These are phyloP conservation scores for Neonectria magnoliae DNA, from an alignment of 2,329 filamentous ascomycete genomes.

Conservation along the genomic window DNA sequence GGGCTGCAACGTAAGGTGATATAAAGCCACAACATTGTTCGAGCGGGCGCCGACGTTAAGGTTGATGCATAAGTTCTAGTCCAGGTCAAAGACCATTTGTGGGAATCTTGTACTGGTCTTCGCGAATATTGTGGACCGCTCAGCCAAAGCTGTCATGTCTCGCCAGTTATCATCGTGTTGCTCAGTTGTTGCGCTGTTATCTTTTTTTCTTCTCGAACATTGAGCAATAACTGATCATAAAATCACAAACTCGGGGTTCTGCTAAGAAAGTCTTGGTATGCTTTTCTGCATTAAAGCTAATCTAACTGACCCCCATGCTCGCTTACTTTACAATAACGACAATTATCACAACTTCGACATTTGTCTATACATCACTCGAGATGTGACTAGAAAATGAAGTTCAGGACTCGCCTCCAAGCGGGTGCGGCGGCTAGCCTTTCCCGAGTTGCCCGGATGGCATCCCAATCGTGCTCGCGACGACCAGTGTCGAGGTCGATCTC, in stretches of 20 bases:
- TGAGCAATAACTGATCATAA: neutral
- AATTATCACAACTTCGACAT: neutral
- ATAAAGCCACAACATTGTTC: too few species aligned
- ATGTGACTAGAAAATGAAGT: conserved; percentile 42
- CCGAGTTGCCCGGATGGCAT: conserved; percentile 61
- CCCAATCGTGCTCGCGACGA: conserved; percentile 71
- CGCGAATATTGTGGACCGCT: too few species aligned
- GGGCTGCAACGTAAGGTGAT: too few species aligned
- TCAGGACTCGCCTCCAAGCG: conserved; percentile 53
- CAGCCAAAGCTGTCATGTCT: too few species aligned
- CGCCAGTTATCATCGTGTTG: too few species aligned
- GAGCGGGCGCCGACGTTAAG: too few species aligned
- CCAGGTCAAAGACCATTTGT: too few species aligned
- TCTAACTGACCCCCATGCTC: neutral
- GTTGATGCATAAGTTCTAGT: too few species aligned
- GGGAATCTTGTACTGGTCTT: too few species aligned
- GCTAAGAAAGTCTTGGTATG: neutral
- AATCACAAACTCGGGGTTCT: neutral
- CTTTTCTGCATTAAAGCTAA: neutral
- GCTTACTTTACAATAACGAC: neutral
- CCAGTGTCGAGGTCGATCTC: conserved; percentile 76
- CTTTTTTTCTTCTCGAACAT: too few species aligned
- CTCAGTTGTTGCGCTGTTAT: too few species aligned
- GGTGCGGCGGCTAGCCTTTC: conserved; percentile 56
- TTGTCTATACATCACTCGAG: neutral